Conservation (phyloP, 176 grass and related monocot genomes). For the Ampelocalamus luodianensis region DNA sequence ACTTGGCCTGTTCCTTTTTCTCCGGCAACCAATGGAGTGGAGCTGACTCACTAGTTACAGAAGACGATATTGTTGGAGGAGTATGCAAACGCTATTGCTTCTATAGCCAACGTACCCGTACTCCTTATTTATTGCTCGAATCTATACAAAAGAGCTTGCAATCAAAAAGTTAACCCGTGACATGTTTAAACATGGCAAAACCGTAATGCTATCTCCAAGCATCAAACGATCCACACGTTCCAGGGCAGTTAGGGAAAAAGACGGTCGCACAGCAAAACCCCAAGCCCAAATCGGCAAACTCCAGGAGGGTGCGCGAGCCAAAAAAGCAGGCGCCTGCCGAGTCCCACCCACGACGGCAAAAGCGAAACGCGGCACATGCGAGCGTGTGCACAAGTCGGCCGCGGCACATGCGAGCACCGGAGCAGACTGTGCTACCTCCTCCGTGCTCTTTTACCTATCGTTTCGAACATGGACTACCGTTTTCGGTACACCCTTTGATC, state of each 20-base stretch:
- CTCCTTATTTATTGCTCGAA: too few species aligned
- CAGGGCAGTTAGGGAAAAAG: background rate
- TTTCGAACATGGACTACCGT: too few species aligned
- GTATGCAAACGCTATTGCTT: background rate
- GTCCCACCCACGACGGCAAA: background rate
- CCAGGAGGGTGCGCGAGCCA: constrained; percentile 3
- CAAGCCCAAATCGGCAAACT: background rate
- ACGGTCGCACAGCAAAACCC: background rate
- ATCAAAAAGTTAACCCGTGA: background rate
- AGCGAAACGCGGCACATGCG: too few species aligned
- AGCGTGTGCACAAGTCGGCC: too few species aligned
- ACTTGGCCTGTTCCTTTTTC: background rate
- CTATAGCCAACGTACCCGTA: too few species aligned
- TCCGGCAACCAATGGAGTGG: background rate
- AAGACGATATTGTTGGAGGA: background rate
- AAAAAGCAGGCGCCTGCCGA: background rate
- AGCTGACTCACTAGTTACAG: background rate
- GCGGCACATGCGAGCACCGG: too few species aligned
- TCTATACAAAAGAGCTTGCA: too few species aligned
- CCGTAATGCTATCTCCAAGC: background rate
- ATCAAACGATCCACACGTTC: background rate
- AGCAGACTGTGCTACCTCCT: too few species aligned
- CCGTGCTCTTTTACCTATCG: too few species aligned
- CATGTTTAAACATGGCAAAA: background rate
- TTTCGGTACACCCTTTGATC: too few species aligned